Conservation (phyloP, 2,329 filamentous ascomycete genomes). For the Fusarium anthophilum region DNA sequence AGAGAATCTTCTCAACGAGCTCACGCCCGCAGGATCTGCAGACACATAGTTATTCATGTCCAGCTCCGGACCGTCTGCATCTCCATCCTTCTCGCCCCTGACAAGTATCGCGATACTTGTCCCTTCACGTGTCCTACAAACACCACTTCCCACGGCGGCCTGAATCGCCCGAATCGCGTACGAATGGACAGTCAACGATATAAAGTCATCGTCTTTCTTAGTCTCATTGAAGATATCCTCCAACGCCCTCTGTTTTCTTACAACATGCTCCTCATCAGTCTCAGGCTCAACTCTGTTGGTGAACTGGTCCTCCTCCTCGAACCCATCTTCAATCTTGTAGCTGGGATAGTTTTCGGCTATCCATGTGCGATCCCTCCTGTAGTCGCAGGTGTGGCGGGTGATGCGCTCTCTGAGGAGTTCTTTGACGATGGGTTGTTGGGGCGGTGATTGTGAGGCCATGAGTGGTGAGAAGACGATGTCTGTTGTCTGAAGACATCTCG, state of each 20-base stretch:
- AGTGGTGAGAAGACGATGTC: constrained; percentile 60
- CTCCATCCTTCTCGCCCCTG: constrained; percentile 48
- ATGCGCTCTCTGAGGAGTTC: constrained; percentile 68
- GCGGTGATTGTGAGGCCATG: constrained; percentile 45
- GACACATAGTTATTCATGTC: not conserved
- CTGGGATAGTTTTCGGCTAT: constrained; percentile 61
- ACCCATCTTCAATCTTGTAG: constrained; percentile 62
- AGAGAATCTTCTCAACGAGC: constrained; percentile 15
- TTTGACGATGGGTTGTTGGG: constrained; percentile 63
- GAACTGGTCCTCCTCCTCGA: constrained; percentile 64
- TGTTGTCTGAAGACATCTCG: constrained; percentile 67
- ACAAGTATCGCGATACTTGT: constrained; percentile 66
- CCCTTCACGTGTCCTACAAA: constrained; percentile 60
- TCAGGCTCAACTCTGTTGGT: constrained; percentile 61
- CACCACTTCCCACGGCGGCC: constrained; percentile 53
- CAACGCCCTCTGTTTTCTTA: constrained; percentile 53
- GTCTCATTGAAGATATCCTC: constrained; percentile 57
- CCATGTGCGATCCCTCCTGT: constrained; percentile 57
- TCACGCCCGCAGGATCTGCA: not conserved
- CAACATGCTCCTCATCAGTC: constrained; percentile 57
- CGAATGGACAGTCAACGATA: constrained; percentile 63
- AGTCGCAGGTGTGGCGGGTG: constrained; percentile 70
- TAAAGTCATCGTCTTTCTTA: constrained; percentile 48
- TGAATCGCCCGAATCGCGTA: constrained; percentile 56
- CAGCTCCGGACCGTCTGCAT: not conserved